These are phyloP conservation scores for Paracamarosporium sp. DNA, from an alignment of 2,329 filamentous ascomycete species.

Conservation along the genomic window DNA sequence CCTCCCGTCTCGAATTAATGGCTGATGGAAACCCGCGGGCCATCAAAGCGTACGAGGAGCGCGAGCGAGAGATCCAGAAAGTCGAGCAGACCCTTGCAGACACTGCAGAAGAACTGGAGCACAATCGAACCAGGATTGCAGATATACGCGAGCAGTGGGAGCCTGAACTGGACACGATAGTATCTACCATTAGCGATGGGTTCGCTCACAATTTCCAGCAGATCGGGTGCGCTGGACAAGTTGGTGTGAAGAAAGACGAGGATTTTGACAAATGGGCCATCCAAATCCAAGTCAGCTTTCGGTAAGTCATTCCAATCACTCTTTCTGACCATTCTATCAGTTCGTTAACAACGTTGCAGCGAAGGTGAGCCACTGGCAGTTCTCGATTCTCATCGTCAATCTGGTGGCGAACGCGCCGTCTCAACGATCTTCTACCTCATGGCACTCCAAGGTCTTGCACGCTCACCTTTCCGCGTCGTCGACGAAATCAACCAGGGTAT, in stretches of 20 bases:
- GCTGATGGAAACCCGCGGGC: constrained; percentile 78
- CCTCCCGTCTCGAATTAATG: constrained; percentile 78
- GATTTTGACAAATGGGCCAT: constrained; percentile 96
- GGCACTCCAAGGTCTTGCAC: constrained; percentile 91
- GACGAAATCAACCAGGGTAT: constrained; percentile 99
- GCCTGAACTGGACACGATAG: constrained; percentile 77
- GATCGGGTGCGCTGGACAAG: constrained; percentile 93
- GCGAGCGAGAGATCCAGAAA: constrained; percentile 67
- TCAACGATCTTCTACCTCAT: constrained; percentile 99
- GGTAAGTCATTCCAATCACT: constrained; percentile 67
- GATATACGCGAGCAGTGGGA: constrained; percentile 80
- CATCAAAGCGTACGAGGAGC: constrained; percentile 70
- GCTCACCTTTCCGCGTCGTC: constrained; percentile 95
- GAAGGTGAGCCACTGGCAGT: constrained; percentile 80
- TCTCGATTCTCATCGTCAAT: constrained; percentile 91
- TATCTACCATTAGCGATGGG: constrained; percentile 83
- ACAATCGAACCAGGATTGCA: constrained; percentile 65
- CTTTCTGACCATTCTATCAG: not conserved
- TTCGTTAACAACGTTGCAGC: constrained; percentile 15
- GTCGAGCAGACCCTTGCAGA: constrained; percentile 66
- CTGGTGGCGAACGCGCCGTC: constrained; percentile 92
- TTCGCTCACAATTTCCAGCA: constrained; percentile 93
- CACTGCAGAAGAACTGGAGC: constrained; percentile 62
- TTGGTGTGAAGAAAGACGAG: constrained; percentile 83
- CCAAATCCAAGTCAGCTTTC: constrained; percentile 93